These are phyloP conservation scores for Phalaenopsis aphrodite DNA, from an alignment of 106 monocot species.

Conservation along the genomic window DNA sequence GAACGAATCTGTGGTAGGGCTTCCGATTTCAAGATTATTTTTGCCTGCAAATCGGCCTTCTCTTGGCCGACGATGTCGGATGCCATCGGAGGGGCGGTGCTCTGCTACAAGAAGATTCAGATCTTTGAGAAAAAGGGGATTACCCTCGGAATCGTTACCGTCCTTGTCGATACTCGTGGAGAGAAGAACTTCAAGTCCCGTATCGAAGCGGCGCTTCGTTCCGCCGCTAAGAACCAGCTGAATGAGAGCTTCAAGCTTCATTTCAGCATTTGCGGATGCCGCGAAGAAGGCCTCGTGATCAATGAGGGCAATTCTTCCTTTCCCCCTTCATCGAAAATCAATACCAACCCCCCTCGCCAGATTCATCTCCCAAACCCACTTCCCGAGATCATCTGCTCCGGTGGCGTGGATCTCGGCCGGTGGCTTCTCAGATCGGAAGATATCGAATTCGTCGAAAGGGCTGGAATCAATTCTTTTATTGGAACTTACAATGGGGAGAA, in stretches of 20 bases:
- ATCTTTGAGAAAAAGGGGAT: conserved; percentile 83
- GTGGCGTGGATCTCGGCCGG: conserved; percentile 45
- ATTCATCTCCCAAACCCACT: conserved; percentile 35
- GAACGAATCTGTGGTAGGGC: conserved; percentile 24
- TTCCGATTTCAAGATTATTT: conserved; percentile 46
- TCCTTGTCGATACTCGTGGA: conserved; percentile 30
- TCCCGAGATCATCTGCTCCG: conserved; percentile 50
- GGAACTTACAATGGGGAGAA: conserved; percentile 52
- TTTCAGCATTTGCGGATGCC: conserved; percentile 81
- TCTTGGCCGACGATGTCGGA: conserved; percentile 73
- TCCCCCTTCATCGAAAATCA: neutral
- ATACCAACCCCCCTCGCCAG: conserved; percentile 4
- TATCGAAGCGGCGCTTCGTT: conserved; percentile 46
- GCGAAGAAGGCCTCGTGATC: conserved; percentile 38
- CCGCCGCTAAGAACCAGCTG: conserved; percentile 46
- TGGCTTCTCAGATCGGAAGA: conserved; percentile 63
- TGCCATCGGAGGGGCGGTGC: conserved; percentile 44
- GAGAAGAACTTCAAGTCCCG: conserved; percentile 49
- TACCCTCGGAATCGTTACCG: conserved; percentile 55
- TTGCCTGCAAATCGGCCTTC: conserved; percentile 50
- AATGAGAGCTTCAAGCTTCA: conserved; percentile 61
- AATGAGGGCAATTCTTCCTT: conserved; percentile 16
- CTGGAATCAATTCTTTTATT: conserved; percentile 48
- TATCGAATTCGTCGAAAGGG: conserved; percentile 42
- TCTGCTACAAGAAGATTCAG: conserved; percentile 74